Conservation (phyloP, 345 rosid species). For the Moricandia arvensis region DNA sequence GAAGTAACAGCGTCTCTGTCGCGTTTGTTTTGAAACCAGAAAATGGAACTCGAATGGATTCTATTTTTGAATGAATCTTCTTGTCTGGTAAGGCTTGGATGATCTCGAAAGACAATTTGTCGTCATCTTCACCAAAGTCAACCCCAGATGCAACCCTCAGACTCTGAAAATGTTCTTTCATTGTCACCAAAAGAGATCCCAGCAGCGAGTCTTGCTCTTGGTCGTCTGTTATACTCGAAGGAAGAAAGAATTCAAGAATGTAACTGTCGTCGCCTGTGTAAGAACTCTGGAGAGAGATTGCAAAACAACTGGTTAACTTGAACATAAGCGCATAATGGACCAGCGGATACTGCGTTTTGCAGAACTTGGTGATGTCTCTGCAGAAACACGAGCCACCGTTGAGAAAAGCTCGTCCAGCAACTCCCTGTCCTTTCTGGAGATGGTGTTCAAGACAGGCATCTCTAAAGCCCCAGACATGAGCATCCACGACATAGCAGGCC, state of each 20-base stretch:
- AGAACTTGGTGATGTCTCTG: constrained; percentile 7
- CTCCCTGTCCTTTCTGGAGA: constrained; percentile 95
- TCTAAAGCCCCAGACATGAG: not conserved
- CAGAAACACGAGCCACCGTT: constrained; percentile 83
- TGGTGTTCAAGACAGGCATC: constrained; percentile 34
- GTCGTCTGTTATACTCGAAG: constrained; percentile 45
- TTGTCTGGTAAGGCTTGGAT: constrained; percentile 52
- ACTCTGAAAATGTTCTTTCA: constrained; percentile 79
- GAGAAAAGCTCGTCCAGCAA: constrained; percentile 79
- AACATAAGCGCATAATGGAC: not conserved
- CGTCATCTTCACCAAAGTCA: constrained; percentile 54
- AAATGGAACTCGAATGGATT: constrained; percentile 49
- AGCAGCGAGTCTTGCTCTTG: constrained; percentile 55
- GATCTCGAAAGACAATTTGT: constrained; percentile 57
- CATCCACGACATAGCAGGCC: not conserved
- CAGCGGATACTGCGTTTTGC: not conserved
- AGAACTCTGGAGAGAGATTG: constrained; percentile 76
- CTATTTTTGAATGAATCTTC: constrained; percentile 48
- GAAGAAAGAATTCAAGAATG: constrained; percentile 82
- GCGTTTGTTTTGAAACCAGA: constrained; percentile 35
- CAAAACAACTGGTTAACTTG: constrained; percentile 55
- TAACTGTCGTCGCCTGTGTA: constrained; percentile 82
- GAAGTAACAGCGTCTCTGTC: not conserved
- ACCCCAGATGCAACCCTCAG: constrained; percentile 79
- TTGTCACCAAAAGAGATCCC: constrained; percentile 66